Evolutionary conservation across 2,329 filamentous ascomycete species (phyloP).

Genomic region (Aspergillus glaucus): DNA sequence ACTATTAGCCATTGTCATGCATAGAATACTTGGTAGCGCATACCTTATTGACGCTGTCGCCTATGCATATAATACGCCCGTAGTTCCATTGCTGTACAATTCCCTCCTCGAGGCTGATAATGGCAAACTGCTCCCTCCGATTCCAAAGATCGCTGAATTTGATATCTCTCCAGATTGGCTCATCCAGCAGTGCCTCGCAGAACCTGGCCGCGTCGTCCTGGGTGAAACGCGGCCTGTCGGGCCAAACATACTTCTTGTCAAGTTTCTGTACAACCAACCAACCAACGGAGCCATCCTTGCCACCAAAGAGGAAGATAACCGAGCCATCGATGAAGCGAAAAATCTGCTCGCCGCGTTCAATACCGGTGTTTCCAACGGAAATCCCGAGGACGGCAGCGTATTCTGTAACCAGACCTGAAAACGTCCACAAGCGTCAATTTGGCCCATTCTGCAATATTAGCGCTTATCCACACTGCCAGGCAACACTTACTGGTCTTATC

Average conservation of each 20-base stretch:
- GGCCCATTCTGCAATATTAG: too few relatives aligned
- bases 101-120: slow-evolving; percentile 21
- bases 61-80: slow-evolving; percentile 18
- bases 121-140: slow-evolving; percentile 7
- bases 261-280: slow-evolving; percentile 24
- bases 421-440: too few relatives aligned
- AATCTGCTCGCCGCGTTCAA: slow-evolving; percentile 13
- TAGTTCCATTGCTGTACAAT: slow-evolving; percentile 18
- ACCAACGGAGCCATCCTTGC: slow-evolving; percentile 16
- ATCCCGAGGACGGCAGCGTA: slow-evolving; percentile 28
- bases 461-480: too few relatives aligned
- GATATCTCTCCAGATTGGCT: slow-evolving; percentile 11
- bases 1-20: not conserved
- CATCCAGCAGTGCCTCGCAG: slow-evolving; percentile 4
- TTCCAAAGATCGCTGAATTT: slow-evolving; percentile 20
- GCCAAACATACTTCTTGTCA: slow-evolving; percentile 14
- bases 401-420: slow-evolving; percentile 3
- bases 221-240: slow-evolving; percentile 16
- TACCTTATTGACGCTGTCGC: slow-evolving; percentile 25
- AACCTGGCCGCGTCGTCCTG: slow-evolving; percentile 13
- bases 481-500: too few relatives aligned
- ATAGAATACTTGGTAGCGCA: not conserved
- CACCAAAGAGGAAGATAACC: slow-evolving; percentile 13
- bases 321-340: slow-evolving; percentile 10
- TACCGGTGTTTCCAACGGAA: slow-evolving; percentile 10